These are phyloP conservation scores for Lactarius sp. DNA, from an alignment of 768 basidiomycete genomes.

Conservation along the genomic window DNA sequence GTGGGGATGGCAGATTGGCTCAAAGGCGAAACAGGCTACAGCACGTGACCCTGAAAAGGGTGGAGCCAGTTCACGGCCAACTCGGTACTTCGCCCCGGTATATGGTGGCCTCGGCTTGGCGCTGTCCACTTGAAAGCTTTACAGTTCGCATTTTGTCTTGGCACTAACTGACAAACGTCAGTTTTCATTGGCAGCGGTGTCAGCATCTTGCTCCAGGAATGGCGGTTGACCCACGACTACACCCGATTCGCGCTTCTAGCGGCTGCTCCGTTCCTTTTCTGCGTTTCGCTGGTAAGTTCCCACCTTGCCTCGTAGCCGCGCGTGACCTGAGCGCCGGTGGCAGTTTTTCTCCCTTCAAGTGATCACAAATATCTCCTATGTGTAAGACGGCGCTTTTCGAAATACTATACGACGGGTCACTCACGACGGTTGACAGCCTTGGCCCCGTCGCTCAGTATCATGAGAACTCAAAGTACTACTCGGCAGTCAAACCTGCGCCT, in stretches of 20 bases:
- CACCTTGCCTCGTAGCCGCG: background rate
- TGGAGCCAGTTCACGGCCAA: slow-evolving; percentile 31
- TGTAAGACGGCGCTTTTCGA: slow-evolving; percentile 40
- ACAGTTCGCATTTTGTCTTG: background rate
- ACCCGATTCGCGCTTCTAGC: slow-evolving; percentile 60
- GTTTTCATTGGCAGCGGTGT: slow-evolving; percentile 67
- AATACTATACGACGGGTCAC: background rate
- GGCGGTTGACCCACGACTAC: slow-evolving; percentile 57
- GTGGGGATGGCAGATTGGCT: slow-evolving; percentile 28
- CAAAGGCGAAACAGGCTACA: slow-evolving; percentile 31
- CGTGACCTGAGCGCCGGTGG: background rate
- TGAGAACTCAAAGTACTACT: slow-evolving; percentile 82
- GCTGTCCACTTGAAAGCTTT: slow-evolving; percentile 51
- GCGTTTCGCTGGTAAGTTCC: slow-evolving; percentile 60
- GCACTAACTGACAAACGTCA: slow-evolving; percentile 28
- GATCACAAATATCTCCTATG: slow-evolving; percentile 56
- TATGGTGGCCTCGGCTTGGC: slow-evolving; percentile 69
- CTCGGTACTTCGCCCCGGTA: slow-evolving; percentile 63
- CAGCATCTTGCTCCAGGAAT: slow-evolving; percentile 58
- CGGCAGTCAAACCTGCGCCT: slow-evolving; percentile 55
- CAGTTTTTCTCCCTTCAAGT: slow-evolving; percentile 76
- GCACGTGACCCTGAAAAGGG: slow-evolving; percentile 50
- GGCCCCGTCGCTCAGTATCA: slow-evolving; percentile 85
- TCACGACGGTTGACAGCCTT: slow-evolving; percentile 38
- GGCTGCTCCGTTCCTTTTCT: slow-evolving; percentile 67